Base-by-base conservation (phyloP, 768 basidiomycete species). In the Tulasnella sp. region DNA sequence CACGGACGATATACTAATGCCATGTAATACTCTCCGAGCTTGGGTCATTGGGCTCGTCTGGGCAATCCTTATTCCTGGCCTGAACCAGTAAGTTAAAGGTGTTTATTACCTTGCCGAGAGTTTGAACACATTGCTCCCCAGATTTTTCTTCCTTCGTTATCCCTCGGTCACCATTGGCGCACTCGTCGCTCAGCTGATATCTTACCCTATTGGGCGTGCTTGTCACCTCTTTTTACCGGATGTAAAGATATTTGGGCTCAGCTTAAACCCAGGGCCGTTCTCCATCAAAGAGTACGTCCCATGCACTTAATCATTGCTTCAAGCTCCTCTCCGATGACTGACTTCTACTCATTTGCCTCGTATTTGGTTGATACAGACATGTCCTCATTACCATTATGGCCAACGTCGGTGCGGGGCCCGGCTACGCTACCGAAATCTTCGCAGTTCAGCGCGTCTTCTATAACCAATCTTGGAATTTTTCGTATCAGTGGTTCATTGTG, bases 1-100 rank as follows among this genome's bases (percentile, higher is more conserved):
- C 64, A 73, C 82, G 21, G 90, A 93, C 67, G 90, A 91, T 66
- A 81, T 85, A 2, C 71, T 73, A 5, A 86, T 90, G 75, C 82
- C 82, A 1, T 84, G 85, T 59, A 89, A 84, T 72, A 91, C 88
- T 0, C 86, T 89, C 43, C 81, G 87, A 29, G 77, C 81, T 2
- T 87, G 85, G 84, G 71, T 84, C 4, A 74, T 94, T 47, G 91
- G 92, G 50, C 58, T 90, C 13, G 62, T 79, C 34, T 86, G 80
- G 77, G 78, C 86, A 3, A 77, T 87, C 32, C 63, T 87, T 66
- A 75, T 82, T 55, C 76, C 86, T 0, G 83, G 76, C 11, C 15
- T 13, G 21, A 34, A 42, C 19, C 15, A 61, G n/a, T 13, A 30
- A n/a, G 29, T 24, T n/a, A n/a, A n/a, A n/a, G n/a, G n/a, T n/a